Conservation (phyloP, 2,329 filamentous ascomycete genomes). For the Nemania sp. region DNA sequence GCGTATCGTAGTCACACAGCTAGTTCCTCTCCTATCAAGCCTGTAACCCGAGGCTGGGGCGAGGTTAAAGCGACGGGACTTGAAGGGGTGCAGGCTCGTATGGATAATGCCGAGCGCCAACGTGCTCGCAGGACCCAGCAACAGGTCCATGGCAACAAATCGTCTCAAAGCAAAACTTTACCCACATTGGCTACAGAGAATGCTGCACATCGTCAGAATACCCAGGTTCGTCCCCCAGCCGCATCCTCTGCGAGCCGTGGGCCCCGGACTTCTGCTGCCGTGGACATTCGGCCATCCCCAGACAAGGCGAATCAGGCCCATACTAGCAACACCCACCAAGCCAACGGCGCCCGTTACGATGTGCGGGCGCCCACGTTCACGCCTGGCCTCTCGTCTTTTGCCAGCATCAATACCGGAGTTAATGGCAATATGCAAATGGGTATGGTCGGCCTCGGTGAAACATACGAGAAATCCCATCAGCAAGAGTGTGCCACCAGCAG, state of each 20-base stretch:
- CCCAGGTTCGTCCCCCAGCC: no score
- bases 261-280: background rate
- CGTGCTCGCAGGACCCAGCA: background rate
- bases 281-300: background rate
- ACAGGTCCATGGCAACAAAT: background rate
- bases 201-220: no score
- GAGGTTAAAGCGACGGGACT: background rate
- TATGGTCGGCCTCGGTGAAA: no score
- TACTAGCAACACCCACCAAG: background rate
- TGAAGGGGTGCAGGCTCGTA: background rate
- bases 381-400: background rate
- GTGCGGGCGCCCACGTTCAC: background rate
- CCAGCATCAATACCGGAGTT: background rate
- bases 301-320: background rate
- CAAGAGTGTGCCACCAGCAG: no score
- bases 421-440: background rate
- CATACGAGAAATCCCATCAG: no score
- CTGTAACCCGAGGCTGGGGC: background rate
- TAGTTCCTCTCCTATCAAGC: slow-evolving; percentile 1
- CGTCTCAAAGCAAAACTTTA: background rate
- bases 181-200: no score
- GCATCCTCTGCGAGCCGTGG: no score
- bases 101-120: background rate
- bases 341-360: background rate
- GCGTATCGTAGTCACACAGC: background rate